Percentiles rank a stretch among this genome's conserved stretches.
Conservation (phyloP, 2,329 filamentous ascomycete genomes). For the Xylaria sp. region DNA sequence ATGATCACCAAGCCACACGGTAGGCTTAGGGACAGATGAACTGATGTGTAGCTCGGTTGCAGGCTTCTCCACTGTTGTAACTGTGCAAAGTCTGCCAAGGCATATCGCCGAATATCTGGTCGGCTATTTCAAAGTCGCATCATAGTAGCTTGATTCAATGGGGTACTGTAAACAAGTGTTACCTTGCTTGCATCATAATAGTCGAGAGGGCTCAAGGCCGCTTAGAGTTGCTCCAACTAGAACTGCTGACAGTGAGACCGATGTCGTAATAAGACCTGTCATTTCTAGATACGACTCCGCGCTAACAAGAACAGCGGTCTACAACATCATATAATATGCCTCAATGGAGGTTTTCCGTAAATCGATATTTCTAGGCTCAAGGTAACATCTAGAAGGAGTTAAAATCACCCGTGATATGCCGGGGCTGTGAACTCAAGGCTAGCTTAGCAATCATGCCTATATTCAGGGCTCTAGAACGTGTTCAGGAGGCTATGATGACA, state of each 20-base stretch:
- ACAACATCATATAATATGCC: no score
- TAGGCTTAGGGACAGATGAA: not conserved
- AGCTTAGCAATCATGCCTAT: no score
- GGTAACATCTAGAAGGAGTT: no score
- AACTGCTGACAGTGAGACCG: no score
- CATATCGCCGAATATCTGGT: not conserved
- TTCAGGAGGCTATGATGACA: no score
- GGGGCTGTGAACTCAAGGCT: no score
- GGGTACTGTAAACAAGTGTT: not conserved
- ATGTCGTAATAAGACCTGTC: slow-evolving; percentile 11
- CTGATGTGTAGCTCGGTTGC: no score
- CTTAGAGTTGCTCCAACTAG: not conserved
- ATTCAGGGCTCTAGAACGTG: no score
- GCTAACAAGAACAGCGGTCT: no score
- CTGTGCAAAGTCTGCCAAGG: not conserved
- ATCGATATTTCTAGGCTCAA: no score
- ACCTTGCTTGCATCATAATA: slow-evolving; percentile 7
- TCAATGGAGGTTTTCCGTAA: no score
- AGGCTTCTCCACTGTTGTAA: not conserved
- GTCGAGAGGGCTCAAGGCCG: not conserved
- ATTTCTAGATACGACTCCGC: not conserved
- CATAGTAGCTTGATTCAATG: not conserved
- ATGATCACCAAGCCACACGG: not conserved
- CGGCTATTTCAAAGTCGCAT: not conserved
- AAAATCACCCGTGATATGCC: no score